Evolutionary conservation across 306 rosid genomes (phyloP).

Genomic region (Castanopsis chinensis): DNA sequence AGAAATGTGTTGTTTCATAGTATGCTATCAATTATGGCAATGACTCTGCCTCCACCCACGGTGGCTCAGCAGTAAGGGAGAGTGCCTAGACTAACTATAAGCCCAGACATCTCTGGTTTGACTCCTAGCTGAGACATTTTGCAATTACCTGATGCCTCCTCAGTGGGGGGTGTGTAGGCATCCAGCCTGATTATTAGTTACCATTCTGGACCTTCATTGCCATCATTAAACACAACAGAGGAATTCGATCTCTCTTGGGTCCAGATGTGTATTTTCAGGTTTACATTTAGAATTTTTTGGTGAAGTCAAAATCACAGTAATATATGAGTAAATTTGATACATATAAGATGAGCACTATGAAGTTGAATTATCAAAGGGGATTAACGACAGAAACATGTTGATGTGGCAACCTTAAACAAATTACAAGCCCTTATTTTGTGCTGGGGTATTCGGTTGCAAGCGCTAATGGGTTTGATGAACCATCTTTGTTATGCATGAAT

Average conservation of each 20-base stretch:
- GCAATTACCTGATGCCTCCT: too few relatives aligned
- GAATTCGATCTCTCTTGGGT: background rate
- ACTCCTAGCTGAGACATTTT: too few relatives aligned
- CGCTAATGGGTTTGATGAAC: background rate
- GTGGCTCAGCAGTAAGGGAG: too few relatives aligned
- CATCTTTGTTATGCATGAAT: background rate
- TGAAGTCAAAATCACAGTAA: too few relatives aligned
- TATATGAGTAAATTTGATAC: background rate
- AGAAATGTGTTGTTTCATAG: background rate
- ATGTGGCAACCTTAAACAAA: too few relatives aligned
- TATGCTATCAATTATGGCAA: background rate
- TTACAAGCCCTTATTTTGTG: background rate
- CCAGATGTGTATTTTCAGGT: too few relatives aligned
- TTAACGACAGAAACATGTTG: background rate
- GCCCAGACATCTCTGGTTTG: too few relatives aligned
- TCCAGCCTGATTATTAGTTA: background rate
- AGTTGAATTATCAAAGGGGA: background rate
- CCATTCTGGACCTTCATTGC: background rate
- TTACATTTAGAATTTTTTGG: too few relatives aligned
- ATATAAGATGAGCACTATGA: background rate
- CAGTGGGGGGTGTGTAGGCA: too few relatives aligned
- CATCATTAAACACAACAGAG: background rate
- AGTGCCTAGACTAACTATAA: too few relatives aligned
- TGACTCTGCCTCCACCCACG: background rate
- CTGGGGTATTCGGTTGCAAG: background rate